Evolutionary conservation across 345 rosid genomes (phyloP).

Genomic region (Linum tenue): DNA sequence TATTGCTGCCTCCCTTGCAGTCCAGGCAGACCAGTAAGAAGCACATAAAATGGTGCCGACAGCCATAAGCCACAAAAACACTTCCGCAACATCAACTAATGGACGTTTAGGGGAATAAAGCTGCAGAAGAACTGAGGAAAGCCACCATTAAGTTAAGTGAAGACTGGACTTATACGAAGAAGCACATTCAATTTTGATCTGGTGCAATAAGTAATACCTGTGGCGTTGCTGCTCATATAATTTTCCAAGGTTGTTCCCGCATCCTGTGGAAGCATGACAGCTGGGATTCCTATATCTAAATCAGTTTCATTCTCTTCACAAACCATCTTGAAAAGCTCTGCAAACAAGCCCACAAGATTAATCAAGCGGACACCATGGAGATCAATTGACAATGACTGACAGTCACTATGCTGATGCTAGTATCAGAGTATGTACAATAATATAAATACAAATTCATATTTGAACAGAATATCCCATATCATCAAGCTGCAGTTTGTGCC

Average conservation of each 20-base stretch:
- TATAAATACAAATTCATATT: not conserved
- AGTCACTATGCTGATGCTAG: not conserved
- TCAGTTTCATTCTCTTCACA: constrained; percentile 67
- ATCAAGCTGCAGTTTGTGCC: too few relatives aligned
- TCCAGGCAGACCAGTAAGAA: constrained; percentile 95
- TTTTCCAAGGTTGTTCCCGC: constrained; percentile 58
- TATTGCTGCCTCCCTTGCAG: constrained; percentile 73
- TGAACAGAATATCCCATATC: not conserved
- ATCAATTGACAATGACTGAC: not conserved
- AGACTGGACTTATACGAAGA: not conserved
- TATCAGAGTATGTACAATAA: too few relatives aligned
- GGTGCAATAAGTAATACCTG: constrained; percentile 26
- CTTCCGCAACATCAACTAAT: constrained; percentile 89
- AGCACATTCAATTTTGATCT: not conserved
- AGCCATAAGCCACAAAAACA: constrained; percentile 98
- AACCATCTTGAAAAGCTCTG: constrained; percentile 97
- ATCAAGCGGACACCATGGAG: not conserved
- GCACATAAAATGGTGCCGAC: constrained; percentile 86
- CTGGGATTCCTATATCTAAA: constrained; percentile 57
- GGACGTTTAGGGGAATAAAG: constrained; percentile 89
- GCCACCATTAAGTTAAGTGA: not conserved
- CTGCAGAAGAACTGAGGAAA: constrained; percentile 66
- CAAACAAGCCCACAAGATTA: constrained; percentile 5
- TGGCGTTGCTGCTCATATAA: constrained; percentile 21
- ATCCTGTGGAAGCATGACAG: constrained; percentile 94